Base-by-base conservation (phyloP, 2,329 filamentous ascomycete genomes). In the Xylaria sp. region DNA sequence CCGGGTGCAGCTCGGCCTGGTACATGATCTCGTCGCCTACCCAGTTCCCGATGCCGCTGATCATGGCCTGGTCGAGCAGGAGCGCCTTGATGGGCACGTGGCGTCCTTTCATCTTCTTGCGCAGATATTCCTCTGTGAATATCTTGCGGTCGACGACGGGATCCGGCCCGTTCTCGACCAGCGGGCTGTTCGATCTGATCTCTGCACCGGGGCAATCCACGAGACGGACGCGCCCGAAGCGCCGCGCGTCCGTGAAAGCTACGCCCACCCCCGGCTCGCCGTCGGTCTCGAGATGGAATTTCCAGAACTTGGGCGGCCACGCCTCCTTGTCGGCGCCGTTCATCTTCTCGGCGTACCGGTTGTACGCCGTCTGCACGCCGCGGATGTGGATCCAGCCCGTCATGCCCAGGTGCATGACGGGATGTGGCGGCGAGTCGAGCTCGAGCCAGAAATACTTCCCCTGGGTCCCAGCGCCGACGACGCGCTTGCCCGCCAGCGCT, bases 31-130 rank as follows among this genome's bases (percentile, higher is more conserved):
- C 96, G 78, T 99, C 96, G 0, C 91, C 94, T 63, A 99, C 95
- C 95, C 95, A 99, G 78, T 98, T 98, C 0, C 96, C 96, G 71
- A 99, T 93, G 8, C 96, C 96, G 76, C 92, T 96, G 70, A 98
- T 92, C 78, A 92, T 92, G 20, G 89, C 87, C 80, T 99, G 96
- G 78, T 98, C 93, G 3, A 98, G 85, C 13, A 99, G 83, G 23
- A 98, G 84, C 0, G 94, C 93, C 79, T 98, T 98, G 72, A 98
- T 88, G 0, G 95, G 94, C 0, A 98, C 92, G 75, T 89, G 93
- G 64, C 95, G 94, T 66, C 86, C 89, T 59, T 82, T 84, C 83
- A 98, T 85, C 79, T 93, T 92, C 65, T 85, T 80, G n/a, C 80
- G 82, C 20, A 99, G 81, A 86, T 93, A 98, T 0, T 89, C 87